A percentile compares a stretch with the other conserved stretches of the same genome.
Evolutionary conservation across 805 yeast species (phyloP).

Genomic region (Candida insectorum): DNA sequence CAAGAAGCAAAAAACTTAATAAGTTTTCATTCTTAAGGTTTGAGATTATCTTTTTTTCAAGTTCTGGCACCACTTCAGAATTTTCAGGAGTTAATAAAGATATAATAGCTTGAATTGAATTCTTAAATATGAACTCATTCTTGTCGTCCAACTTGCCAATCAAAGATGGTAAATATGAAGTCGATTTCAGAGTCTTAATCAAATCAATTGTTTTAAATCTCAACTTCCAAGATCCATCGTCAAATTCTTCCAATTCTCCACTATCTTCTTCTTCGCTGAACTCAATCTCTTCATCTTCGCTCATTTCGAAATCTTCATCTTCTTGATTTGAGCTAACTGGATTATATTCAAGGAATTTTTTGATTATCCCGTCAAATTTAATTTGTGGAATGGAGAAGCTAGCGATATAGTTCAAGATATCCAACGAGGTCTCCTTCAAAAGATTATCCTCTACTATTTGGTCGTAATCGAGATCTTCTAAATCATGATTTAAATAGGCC

Average conservation of each 20-base stretch:
- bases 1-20: conserved; percentile 6
- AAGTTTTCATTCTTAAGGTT: conserved; percentile 13
- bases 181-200: conserved; percentile 22
- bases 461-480: conserved; percentile 43
- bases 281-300: conserved; percentile 37
- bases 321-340: conserved; percentile 25
- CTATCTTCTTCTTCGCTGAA: conserved; percentile 34
- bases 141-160: conserved; percentile 33
- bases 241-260: conserved; percentile 42
- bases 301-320: conserved; percentile 31
- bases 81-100: conserved; percentile 1
- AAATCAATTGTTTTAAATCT: conserved; percentile 50
- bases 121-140: conserved; percentile 49
- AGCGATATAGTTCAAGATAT: conserved; percentile 37
- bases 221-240: conserved; percentile 55
- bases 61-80: neutral
- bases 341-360: conserved; percentile 25
- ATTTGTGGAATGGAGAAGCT: no score
- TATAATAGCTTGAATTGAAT: conserved; percentile 44
- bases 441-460: conserved; percentile 40
- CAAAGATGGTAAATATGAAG: conserved; percentile 7
- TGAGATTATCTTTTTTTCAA: conserved; percentile 23
- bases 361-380: conserved; percentile 6
- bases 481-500: conserved; percentile 13
- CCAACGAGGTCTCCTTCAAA: conserved; percentile 50